Evolutionary conservation across 768 basidiomycete species (phyloP), one percentile per base, ranked within the genome.

Genomic region (Hygrocybe punicea): DNA sequence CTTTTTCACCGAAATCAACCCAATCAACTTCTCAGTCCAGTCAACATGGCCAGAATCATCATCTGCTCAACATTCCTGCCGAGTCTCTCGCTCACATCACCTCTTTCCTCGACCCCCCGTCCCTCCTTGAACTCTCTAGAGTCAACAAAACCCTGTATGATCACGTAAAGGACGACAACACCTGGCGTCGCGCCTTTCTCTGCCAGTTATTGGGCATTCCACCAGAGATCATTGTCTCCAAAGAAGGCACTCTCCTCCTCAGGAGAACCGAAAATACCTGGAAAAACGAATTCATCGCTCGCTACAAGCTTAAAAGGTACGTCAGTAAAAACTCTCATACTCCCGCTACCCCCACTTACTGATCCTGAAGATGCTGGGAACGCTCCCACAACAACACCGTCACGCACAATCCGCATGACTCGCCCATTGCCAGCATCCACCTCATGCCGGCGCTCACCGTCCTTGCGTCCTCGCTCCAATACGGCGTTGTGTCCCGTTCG

Each of bases 1-100:
- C 11, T 76, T 62, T 59, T 60, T 56, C 64, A 63, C 55, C 66
- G 71, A 67, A 75, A 72, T 62, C 51, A 60, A 56, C 13, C 34
- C 64, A 71, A 62, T 57, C 67, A 24, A 60, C 59, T 60, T 67
- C 64, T 60, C 58, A 68, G 60, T 61, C 57, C 53, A 57, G 39
- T 67, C 78, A 84, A 71, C 78, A 87, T 86, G 84, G 81, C 76
- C 64, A 66, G 62, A 67, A 57, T 55, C 71, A 58, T 46, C 62
- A 77, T 48, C 69, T 84, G 55, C 80, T 84, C 66, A 73, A 73
- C 61, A 63, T 89, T 52, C 89, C 90, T 44, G 66, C 76, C 47
- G 90, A 92, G 64, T 86, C 84, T 25, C 86, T 92, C 72, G 83
- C 84, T 33, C 86, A 87, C 55, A 79, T 92, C 72, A 88, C 89